Evolutionary conservation across 2,329 filamentous ascomycete genomes (phyloP).

Genomic region (Microdochium nivale): DNA sequence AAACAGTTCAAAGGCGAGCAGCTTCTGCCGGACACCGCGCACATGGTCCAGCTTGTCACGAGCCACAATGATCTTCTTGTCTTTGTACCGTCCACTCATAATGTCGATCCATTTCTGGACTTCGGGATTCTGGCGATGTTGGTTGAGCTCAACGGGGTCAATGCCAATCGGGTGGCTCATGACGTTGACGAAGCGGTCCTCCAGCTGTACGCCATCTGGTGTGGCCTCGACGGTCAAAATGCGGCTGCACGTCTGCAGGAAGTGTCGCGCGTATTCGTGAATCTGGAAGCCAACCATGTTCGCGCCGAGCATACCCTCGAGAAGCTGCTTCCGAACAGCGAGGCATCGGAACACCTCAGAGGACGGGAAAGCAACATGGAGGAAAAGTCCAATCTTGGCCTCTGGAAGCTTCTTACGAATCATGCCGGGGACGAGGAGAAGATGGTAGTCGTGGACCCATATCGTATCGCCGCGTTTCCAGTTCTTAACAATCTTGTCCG

Average conservation of each 20-base stretch:
- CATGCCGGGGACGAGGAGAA: slow-evolving; percentile 83
- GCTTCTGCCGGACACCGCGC: slow-evolving; percentile 85
- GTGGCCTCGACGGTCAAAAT: slow-evolving; percentile 85
- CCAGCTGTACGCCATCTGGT: slow-evolving; percentile 78
- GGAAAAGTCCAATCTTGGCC: slow-evolving; percentile 91
- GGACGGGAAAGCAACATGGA: slow-evolving; percentile 91
- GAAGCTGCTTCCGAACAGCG: slow-evolving; percentile 74
- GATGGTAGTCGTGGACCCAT: slow-evolving; percentile 94
- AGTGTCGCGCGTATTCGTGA: slow-evolving; percentile 86
- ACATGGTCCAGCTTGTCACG: slow-evolving; percentile 92
- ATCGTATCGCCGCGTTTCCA: slow-evolving; percentile 92
- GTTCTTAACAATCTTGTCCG: slow-evolving; percentile 79
- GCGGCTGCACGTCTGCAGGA: slow-evolving; percentile 90
- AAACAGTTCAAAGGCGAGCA: slow-evolving; percentile 87
- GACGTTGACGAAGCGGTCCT: slow-evolving; percentile 89
- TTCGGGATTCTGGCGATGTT: slow-evolving; percentile 61
- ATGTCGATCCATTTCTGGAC: slow-evolving; percentile 72
- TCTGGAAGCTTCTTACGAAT: slow-evolving; percentile 83
- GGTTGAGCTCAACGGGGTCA: slow-evolving; percentile 66
- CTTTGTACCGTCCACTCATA: slow-evolving; percentile 75
- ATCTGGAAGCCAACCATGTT: slow-evolving; percentile 93
- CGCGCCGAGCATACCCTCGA: slow-evolving; percentile 87
- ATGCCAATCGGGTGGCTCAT: slow-evolving; percentile 83
- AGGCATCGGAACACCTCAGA: slow-evolving; percentile 94
- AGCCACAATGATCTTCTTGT: slow-evolving; percentile 84